Conservation (phyloP, 2,329 filamentous ascomycete species). For the Trichoderma hamatum region DNA sequence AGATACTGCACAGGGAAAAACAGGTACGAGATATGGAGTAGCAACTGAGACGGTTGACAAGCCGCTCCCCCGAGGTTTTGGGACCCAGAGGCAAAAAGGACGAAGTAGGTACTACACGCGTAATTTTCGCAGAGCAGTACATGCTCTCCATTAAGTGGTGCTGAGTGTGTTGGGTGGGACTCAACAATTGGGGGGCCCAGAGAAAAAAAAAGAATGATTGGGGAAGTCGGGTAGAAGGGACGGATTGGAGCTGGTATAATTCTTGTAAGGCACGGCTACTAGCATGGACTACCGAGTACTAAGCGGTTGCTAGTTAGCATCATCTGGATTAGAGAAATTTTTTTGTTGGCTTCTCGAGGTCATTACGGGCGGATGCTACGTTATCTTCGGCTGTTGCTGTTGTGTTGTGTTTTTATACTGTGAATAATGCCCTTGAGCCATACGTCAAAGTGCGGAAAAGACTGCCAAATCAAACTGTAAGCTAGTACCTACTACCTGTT, state of each 20-base stretch:
- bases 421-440: too few relatives aligned
- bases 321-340: not conserved
- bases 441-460: not conserved
- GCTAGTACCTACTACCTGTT: not conserved
- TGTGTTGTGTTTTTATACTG: not conserved
- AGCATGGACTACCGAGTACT: not conserved
- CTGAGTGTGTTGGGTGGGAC: conserved; percentile 31
- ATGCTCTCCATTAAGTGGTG: not conserved
- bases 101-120: not conserved
- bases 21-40: not conserved
- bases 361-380: not conserved
- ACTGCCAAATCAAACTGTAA: not conserved
- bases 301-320: not conserved
- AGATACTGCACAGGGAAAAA: not conserved
- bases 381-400: not conserved
- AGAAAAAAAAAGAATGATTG: conserved; percentile 18
- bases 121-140: not conserved
- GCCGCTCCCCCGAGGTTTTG: conserved; percentile 13
- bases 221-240: conserved; percentile 1
- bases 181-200: conserved; percentile 39
- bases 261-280: not conserved
- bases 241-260: not conserved
- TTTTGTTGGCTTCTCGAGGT: conserved; percentile 9
- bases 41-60: conserved; percentile 7
- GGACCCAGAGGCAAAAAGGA: not conserved